These are phyloP conservation scores for Epichloe bromicola DNA, from an alignment of 2,329 filamentous ascomycete species.

Conservation along the genomic window DNA sequence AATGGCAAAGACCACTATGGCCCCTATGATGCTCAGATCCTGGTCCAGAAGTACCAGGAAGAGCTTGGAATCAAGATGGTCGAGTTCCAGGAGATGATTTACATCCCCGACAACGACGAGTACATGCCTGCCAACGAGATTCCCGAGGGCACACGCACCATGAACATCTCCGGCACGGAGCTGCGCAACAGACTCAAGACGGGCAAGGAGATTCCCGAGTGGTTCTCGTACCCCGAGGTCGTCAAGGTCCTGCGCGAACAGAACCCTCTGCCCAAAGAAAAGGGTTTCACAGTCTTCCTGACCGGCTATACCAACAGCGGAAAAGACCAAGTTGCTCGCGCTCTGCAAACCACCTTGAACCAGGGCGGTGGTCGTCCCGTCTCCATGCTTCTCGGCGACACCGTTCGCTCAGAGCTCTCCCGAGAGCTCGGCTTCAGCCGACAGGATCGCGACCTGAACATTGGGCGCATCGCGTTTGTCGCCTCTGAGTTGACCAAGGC, in stretches of 20 bases:
- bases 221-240: slow-evolving; percentile 99
- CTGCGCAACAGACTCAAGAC: slow-evolving; percentile 83
- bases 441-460: slow-evolving; percentile 88
- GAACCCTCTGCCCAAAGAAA: slow-evolving; percentile 77
- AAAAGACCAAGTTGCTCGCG: slow-evolving; percentile 92
- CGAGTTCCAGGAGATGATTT: slow-evolving; percentile 99
- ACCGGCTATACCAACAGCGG: slow-evolving; percentile 94
- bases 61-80: slow-evolving; percentile 98
- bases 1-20: slow-evolving; percentile 95
- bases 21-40: slow-evolving; percentile 91
- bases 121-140: slow-evolving; percentile 92
- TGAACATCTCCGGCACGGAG: slow-evolving; percentile 81
- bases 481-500: slow-evolving; percentile 87
- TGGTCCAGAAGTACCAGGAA: slow-evolving; percentile 89
- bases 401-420: slow-evolving; percentile 82
- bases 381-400: slow-evolving; percentile 89
- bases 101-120: slow-evolving; percentile 93
- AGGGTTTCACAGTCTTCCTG: slow-evolving; percentile 97
- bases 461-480: slow-evolving; percentile 91
- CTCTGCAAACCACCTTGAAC: slow-evolving; percentile 92
- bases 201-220: slow-evolving; percentile 90
- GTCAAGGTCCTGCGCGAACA: slow-evolving; percentile 93
- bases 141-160: slow-evolving; percentile 65
- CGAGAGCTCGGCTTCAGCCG: slow-evolving; percentile 91
- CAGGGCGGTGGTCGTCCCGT: slow-evolving; percentile 94